phyloP scores from a whole-genome alignment of 1,139 yeast genomes.

The Scheffersomyces stambukii region DNA sequence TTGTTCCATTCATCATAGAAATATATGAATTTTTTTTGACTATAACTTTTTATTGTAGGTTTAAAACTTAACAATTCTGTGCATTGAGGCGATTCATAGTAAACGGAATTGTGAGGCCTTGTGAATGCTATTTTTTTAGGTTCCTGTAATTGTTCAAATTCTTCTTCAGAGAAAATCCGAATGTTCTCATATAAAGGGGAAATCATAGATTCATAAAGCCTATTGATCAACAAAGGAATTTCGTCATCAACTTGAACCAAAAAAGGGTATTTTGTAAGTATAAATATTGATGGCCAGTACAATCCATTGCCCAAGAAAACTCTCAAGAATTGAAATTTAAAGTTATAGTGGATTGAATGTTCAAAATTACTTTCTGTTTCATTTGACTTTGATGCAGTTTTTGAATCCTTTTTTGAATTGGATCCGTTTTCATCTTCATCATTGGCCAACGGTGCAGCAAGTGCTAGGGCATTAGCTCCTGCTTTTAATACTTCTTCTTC shows the following conservation, averaged over 20 bases:
- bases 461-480: slow-evolving; percentile 74
- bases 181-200: slow-evolving; percentile 42
- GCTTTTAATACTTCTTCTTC: slow-evolving; percentile 64
- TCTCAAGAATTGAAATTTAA: slow-evolving; percentile 41
- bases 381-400: slow-evolving; percentile 5
- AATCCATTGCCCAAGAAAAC: slow-evolving; percentile 60
- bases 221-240: slow-evolving; percentile 44
- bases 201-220: slow-evolving; percentile 49
- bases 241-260: slow-evolving; percentile 55
- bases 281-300: slow-evolving; percentile 57
- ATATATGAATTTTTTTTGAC: slow-evolving; percentile 34
- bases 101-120: slow-evolving; percentile 29
- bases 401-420: slow-evolving; percentile 6
- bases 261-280: slow-evolving; percentile 61
- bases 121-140: slow-evolving; percentile 23
- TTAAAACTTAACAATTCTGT: slow-evolving; percentile 25
- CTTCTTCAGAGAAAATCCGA: slow-evolving; percentile 15
- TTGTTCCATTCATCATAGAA: slow-evolving; percentile 53
- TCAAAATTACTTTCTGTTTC: slow-evolving; percentile 10
- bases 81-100: slow-evolving; percentile 20
- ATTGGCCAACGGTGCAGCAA: slow-evolving; percentile 79
- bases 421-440: slow-evolving; percentile 38
- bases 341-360: slow-evolving; percentile 17
- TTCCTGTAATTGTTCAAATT: slow-evolving; percentile 18
- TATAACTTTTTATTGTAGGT: slow-evolving; percentile 23